Evolutionary conservation across 495 filamentous ascomycete genomes (phyloP), one percentile per base, ranked within the genome.

Genomic region (Aspergillus campestris): DNA sequence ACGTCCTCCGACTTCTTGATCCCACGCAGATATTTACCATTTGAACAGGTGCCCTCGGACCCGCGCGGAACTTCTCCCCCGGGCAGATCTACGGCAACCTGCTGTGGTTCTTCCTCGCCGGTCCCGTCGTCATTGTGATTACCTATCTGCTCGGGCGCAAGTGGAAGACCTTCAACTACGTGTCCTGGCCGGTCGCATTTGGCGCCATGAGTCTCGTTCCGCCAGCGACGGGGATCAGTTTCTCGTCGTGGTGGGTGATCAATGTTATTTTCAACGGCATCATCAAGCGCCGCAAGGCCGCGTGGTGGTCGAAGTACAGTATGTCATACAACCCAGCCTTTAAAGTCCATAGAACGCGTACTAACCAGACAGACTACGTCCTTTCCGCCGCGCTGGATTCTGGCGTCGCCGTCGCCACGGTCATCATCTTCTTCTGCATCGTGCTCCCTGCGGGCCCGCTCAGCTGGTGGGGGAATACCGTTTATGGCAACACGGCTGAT

Each of bases 401-500:
- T 13, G 81, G 78, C 1, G 68, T 86, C 34, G 81, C 81, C 2
- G 65, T 84, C 1, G 66, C 71, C 5, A 84, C 80, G 2, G 67
- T 82, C 40, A 65, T 80, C 34, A 79, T 84, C 38, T 82, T 82
- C 60, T 81, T 84, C 52, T 72, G 86, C 40, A 83, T 88, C 32
- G 82, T 84, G 55, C 78, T 87, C 41, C 75, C 83, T 0, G 75
- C 73, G 5, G 64, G 64, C 2, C 61, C 70, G 34, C 70, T 83
- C 30, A 64, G 63, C 31, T 89, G 84, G 84, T 87, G 78, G 66
- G 84, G 84, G 0, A 86, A 86, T 54, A 71, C 64, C 7, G 72
- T 74, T 6, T 70, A 62, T 31, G 54, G 47, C 13, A 55, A 66
- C 18, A 78, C 73, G 13, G 66, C 68, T 28, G 75, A 77, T 53